A percentile compares a stretch with the other conserved stretches of the same genome.
Conservation (phyloP, 208 protist species). For the Trypanosoma scelopori region DNA sequence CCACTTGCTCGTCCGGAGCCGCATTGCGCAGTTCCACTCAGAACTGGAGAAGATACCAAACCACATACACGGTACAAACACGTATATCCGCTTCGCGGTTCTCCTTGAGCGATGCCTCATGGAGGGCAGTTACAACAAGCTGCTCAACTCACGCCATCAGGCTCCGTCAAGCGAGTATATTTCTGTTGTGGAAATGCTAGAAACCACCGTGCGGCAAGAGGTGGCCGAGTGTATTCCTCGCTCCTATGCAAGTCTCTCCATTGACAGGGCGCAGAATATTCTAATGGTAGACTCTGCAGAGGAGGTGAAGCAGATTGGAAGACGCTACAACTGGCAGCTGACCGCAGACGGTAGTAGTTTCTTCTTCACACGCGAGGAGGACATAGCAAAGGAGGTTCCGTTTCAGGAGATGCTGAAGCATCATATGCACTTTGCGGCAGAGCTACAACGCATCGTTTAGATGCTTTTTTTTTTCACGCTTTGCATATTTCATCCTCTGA, state of each 20-base stretch:
- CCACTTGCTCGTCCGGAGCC: slow-evolving; percentile 78
- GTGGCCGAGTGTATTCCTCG: slow-evolving; percentile 88
- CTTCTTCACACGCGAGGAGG: slow-evolving; percentile 77
- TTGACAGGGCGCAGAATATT: slow-evolving; percentile 79
- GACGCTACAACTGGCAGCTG: slow-evolving; percentile 57
- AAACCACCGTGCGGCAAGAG: slow-evolving; percentile 87
- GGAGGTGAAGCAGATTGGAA: slow-evolving; percentile 69
- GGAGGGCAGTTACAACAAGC: slow-evolving; percentile 94
- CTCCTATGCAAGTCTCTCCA: slow-evolving; percentile 79
- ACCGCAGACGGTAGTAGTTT: slow-evolving; percentile 52
- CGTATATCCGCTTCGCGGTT: slow-evolving; percentile 84
- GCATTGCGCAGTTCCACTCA: slow-evolving; percentile 92
- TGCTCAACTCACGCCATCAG: slow-evolving; percentile 80
- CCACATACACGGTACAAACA: slow-evolving; percentile 63
- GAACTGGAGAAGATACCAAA: slow-evolving; percentile 91
- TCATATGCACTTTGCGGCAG: slow-evolving; percentile 73
- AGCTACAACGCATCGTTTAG: slow-evolving; percentile 87
- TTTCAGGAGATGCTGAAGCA: slow-evolving; percentile 80
- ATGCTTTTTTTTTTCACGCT: slow-evolving; percentile 2
- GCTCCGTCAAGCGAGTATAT: slow-evolving; percentile 91
- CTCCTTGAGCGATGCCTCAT: slow-evolving; percentile 90
- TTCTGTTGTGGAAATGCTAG: slow-evolving; percentile 87
- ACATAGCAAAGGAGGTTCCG: slow-evolving; percentile 70
- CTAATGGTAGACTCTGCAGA: slow-evolving; percentile 80
- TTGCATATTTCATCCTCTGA: not conserved